Percentiles rank a stretch among this genome's conserved stretches.
phyloP scores from a whole-genome alignment of 495 filamentous ascomycete species.

The Acidomyces sp. region DNA sequence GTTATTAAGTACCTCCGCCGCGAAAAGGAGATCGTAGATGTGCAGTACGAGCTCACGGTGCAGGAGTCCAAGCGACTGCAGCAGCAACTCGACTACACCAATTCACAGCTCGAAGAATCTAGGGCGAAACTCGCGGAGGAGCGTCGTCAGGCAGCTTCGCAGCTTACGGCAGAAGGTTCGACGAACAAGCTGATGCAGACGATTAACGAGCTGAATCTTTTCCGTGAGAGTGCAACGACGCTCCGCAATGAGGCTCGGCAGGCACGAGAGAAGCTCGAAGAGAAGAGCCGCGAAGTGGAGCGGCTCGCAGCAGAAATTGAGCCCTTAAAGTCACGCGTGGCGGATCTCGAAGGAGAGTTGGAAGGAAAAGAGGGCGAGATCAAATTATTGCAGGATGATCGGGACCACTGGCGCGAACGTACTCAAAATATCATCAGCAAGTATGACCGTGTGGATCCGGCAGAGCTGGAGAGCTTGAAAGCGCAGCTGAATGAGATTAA shows the following conservation, averaged over 20 bases:
- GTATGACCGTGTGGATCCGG: conserved; percentile 87
- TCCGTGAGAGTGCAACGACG: conserved; percentile 83
- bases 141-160: conserved; percentile 61
- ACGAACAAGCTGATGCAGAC: conserved; percentile 87
- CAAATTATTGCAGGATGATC: conserved; percentile 68
- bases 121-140: conserved; percentile 79
- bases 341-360: conserved; percentile 65
- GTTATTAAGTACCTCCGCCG: conserved; percentile 81
- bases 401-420: conserved; percentile 84
- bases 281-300: conserved; percentile 60
- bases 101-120: conserved; percentile 72
- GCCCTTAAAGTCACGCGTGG: conserved; percentile 63
- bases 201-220: conserved; percentile 83
- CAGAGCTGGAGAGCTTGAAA: conserved; percentile 77
- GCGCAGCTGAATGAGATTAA: conserved; percentile 50
- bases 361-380: conserved; percentile 74
- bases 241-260: conserved; percentile 74
- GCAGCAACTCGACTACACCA: conserved; percentile 78
- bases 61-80: conserved; percentile 78
- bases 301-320: conserved; percentile 63
- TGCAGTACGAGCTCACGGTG: conserved; percentile 75
- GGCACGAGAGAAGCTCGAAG: conserved; percentile 55
- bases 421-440: conserved; percentile 90
- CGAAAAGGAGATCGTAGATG: conserved; percentile 95
- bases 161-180: conserved; percentile 50